Evolutionary conservation across 1,139 yeast species (phyloP), one percentile per base, ranked within the genome.

Genomic region (Nakaseomyces glabratus): DNA sequence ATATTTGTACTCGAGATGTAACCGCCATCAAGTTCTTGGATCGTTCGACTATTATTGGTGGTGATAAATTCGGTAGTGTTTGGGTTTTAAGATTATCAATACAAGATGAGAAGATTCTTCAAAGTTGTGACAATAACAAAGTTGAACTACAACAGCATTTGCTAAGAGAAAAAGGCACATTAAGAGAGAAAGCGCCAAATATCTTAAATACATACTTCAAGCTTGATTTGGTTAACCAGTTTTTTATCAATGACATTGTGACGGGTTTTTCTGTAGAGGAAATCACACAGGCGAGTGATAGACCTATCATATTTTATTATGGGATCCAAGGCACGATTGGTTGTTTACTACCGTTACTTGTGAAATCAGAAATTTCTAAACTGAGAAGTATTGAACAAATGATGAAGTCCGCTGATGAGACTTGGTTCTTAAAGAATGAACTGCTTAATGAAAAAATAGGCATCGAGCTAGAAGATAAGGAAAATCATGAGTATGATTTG

Each of bases 1-100:
- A 90, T 57, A 59, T 68, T 0, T 59, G 78, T 33, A 66, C 76
- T 31, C 65, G 96, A 21, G 82, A 80, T 50, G 65, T 80, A 2
- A 79, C 93, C 0, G 52, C 76, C 1, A 46, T 80, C 31, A 50
- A 65, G 2, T 59, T 73, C 45, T 58, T 90, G 6, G 98, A 90
- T 55, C 69, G 73, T 39, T 76, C 76, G 40, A 85, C 96, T 0
- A 69, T 82, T 0, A 62, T 82, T 24, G 85, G 82, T 1, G 95
- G 95, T n/a, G 98, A 90, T 53, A 79, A 77, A 49, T 86, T 81
- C 60, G 96, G 98, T 1, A 82, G 80, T 48, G 36, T 88, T 0
- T 76, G 79, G 58, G 70, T 82, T 1, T 58, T 82, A 24, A 62
- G 95, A 43, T 58, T 79, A 31, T 72, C 81, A 0, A 58, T 59